Evolutionary conservation across 495 filamentous ascomycete species (phyloP).

Genomic region (Xylaria scruposa): DNA sequence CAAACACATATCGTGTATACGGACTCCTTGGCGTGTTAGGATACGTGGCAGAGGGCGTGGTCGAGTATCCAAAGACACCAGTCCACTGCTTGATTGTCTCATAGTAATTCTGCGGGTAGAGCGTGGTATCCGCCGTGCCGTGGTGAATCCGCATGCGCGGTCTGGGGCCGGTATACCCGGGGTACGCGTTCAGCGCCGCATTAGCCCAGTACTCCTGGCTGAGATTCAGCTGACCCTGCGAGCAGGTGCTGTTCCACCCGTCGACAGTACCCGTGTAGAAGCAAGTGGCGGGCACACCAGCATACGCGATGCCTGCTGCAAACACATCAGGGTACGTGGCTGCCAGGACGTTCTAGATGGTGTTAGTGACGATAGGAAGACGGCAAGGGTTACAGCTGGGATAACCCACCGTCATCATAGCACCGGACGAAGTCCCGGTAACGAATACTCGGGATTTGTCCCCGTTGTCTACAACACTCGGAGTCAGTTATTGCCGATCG

Average conservation of each 20-base stretch:
- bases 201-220: constrained; percentile 48
- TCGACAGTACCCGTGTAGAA: constrained; percentile 53
- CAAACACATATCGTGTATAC: constrained; percentile 57
- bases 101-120: constrained; percentile 53
- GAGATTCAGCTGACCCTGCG: constrained; percentile 45
- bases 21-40: constrained; percentile 38
- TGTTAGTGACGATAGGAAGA: background rate
- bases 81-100: constrained; percentile 61
- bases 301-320: constrained; percentile 59
- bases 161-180: constrained; percentile 51
- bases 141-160: constrained; percentile 62
- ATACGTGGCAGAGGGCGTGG: constrained; percentile 40
- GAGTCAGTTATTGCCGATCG: background rate
- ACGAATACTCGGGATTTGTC: constrained; percentile 59
- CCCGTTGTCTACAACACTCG: constrained; percentile 41
- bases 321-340: constrained; percentile 65
- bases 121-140: constrained; percentile 50
- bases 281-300: constrained; percentile 64
- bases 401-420: constrained; percentile 49
- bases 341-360: constrained; percentile 57
- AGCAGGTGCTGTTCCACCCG: constrained; percentile 51
- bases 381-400: background rate
- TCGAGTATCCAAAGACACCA: constrained; percentile 51
- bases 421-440: constrained; percentile 61
- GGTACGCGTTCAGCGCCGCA: constrained; percentile 52